Conservation (phyloP, 148 eudicot genomes). For the Drosera capensis region DNA sequence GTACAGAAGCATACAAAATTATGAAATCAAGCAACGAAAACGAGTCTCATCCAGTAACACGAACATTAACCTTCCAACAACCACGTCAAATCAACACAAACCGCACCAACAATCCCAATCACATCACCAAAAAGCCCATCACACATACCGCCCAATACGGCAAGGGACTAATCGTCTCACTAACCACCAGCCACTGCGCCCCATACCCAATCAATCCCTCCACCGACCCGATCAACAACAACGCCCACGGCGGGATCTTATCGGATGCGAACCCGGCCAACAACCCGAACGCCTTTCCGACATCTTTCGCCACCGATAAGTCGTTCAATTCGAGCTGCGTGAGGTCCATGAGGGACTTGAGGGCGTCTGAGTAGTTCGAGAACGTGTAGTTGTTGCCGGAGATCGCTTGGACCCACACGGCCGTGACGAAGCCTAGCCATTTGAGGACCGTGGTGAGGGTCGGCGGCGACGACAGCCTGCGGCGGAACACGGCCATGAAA, state of each 20-base stretch:
- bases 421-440: constrained; percentile 66
- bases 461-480: too few relatives aligned
- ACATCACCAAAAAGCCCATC: too few relatives aligned
- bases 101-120: too few relatives aligned
- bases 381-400: constrained; percentile 69
- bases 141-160: constrained; percentile 55
- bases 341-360: constrained; percentile 42
- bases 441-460: constrained; percentile 20
- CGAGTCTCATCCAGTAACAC: too few relatives aligned
- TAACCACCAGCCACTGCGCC: constrained; percentile 61
- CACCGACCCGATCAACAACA: constrained; percentile 48
- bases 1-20: too few relatives aligned
- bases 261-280: constrained; percentile 57
- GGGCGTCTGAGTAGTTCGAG: constrained; percentile 51
- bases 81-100: too few relatives aligned
- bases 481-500: too few relatives aligned
- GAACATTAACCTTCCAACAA: too few relatives aligned
- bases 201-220: constrained; percentile 54
- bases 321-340: constrained; percentile 43
- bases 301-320: constrained; percentile 57
- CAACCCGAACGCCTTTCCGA: constrained; percentile 55
- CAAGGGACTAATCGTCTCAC: constrained; percentile 23
- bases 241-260: constrained; percentile 22
- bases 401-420: constrained; percentile 61
- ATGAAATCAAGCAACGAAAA: too few relatives aligned